Evolutionary conservation across 108 stramenopile species (phyloP).

Genomic region (Cylindrotheca closterium): DNA sequence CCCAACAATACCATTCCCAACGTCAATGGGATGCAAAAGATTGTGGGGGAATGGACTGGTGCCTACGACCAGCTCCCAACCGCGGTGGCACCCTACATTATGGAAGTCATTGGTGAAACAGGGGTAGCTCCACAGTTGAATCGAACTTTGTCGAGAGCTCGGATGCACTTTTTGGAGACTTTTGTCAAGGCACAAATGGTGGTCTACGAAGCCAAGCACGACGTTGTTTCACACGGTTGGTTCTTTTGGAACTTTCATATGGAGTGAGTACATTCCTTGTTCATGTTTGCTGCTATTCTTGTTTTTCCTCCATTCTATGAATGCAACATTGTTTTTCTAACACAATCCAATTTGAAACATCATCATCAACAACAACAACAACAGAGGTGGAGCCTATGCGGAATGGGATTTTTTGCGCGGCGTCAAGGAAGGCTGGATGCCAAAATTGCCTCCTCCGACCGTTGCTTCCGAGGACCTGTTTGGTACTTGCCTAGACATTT

Average conservation of each 20-base stretch:
- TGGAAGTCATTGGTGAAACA: conserved; percentile 39
- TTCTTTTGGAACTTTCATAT: conserved; percentile 74
- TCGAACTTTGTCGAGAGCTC: conserved; percentile 34
- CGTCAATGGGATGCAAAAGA: conserved; percentile 46
- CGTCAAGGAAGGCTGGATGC: conserved; percentile 71
- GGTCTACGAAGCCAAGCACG: conserved; percentile 47
- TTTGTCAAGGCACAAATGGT: conserved; percentile 77
- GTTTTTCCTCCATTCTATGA: background rate
- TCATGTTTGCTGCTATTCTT: background rate
- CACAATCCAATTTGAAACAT: background rate
- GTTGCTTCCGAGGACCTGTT: conserved; percentile 37
- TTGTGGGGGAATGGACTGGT: conserved; percentile 73
- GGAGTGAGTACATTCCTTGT: conserved; percentile 34
- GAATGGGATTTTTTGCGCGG: conserved; percentile 81
- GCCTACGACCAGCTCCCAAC: conserved; percentile 50
- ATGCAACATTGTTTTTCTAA: background rate
- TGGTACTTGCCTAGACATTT: conserved; percentile 57
- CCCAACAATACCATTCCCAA: conserved; percentile 23
- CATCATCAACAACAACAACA: background rate
- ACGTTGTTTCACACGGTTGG: conserved; percentile 53
- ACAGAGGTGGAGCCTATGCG: conserved; percentile 53
- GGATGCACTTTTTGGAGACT: conserved; percentile 51
- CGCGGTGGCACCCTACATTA: conserved; percentile 39
- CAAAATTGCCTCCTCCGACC: conserved; percentile 24
- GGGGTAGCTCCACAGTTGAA: conserved; percentile 37